phyloP scores from a whole-genome alignment of 2,329 filamentous ascomycete genomes.

The Botrytis aclada region DNA sequence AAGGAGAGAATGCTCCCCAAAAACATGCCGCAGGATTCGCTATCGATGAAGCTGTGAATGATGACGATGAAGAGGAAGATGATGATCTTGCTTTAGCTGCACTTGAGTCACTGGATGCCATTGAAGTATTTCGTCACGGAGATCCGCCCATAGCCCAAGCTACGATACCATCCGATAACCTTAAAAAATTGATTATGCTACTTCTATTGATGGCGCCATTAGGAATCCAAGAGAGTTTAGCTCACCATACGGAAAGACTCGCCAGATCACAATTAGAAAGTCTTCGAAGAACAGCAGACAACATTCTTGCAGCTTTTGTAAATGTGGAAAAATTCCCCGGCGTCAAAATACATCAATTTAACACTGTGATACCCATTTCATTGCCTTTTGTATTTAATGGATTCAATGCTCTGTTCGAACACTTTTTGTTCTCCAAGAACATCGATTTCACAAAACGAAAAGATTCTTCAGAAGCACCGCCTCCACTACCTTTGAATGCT shows the following conservation, averaged over 20 bases:
- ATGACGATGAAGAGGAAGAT: constrained; percentile 47
- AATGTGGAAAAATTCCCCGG: constrained; percentile 62
- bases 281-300: constrained; percentile 61
- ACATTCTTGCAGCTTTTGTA: constrained; percentile 63
- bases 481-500: constrained; percentile 24
- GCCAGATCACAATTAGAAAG: constrained; percentile 53
- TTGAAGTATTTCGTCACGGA: constrained; percentile 56
- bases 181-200: constrained; percentile 67
- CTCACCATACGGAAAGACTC: constrained; percentile 57
- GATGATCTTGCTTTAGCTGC: constrained; percentile 67
- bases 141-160: constrained; percentile 56
- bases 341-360: constrained; percentile 61
- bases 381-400: constrained; percentile 67
- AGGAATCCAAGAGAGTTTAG: constrained; percentile 61
- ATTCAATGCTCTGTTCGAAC: constrained; percentile 67
- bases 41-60: constrained; percentile 45
- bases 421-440: constrained; percentile 72
- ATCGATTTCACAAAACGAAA: constrained; percentile 54
- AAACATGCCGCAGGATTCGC: constrained; percentile 39
- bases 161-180: constrained; percentile 71
- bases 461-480: constrained; percentile 27
- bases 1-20: constrained; percentile 25
- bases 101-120: constrained; percentile 63
- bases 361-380: constrained; percentile 54
- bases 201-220: constrained; percentile 65